These are phyloP conservation scores for Alliaria petiolata DNA, from an alignment of 345 rosid genomes.

Conservation along the genomic window DNA sequence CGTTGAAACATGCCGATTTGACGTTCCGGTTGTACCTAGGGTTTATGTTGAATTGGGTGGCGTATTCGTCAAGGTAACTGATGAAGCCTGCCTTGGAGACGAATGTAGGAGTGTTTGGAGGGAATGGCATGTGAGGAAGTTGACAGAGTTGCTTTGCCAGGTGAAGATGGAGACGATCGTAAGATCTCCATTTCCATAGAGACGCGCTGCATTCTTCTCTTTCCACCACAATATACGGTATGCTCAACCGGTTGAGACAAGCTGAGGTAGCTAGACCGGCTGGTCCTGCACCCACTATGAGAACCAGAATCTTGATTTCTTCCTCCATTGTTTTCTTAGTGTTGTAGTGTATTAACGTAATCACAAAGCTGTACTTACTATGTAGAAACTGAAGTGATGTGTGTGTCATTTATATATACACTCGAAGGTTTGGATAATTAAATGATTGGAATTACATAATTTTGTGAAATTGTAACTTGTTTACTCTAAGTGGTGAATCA, in stretches of 20 bases:
- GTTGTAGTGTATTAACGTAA: conserved; percentile 1
- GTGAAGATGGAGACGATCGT: conserved; percentile 49
- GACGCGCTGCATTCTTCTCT: conserved; percentile 53
- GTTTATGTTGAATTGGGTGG: conserved; percentile 29
- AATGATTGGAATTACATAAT: background rate
- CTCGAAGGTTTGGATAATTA: background rate
- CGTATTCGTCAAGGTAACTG: conserved; percentile 46
- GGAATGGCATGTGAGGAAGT: conserved; percentile 50
- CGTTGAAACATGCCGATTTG: conserved; percentile 23
- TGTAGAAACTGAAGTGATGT: background rate
- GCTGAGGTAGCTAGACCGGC: conserved; percentile 54
- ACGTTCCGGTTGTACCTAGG: conserved; percentile 33
- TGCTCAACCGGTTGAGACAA: conserved; percentile 37
- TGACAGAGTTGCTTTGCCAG: conserved; percentile 47
- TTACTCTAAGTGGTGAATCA: conserved; percentile 22
- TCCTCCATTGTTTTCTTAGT: conserved; percentile 4
- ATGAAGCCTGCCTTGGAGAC: conserved; percentile 40
- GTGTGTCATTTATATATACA: background rate
- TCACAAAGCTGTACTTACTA: background rate
- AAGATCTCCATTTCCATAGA: conserved; percentile 49
- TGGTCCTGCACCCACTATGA: conserved; percentile 62
- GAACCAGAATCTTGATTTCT: conserved; percentile 26
- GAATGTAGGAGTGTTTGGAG: conserved; percentile 35
- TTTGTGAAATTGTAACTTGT: background rate
- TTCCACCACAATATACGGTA: conserved; percentile 47